Base-by-base conservation (phyloP, 495 filamentous ascomycete genomes). In the Penicillium daleae region DNA sequence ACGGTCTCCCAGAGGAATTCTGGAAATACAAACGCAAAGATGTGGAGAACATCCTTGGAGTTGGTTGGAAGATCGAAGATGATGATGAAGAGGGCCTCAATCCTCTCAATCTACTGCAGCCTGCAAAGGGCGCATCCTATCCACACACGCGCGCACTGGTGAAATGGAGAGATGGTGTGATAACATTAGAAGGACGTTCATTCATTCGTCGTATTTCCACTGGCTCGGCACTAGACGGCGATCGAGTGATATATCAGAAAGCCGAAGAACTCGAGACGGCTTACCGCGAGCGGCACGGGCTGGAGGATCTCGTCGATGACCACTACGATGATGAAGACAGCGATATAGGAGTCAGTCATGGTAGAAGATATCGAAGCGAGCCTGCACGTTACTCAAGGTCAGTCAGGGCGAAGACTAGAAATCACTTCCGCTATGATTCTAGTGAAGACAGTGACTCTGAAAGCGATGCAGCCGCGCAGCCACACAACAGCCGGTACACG, bases 201-300 rank as follows among this genome's bases (percentile, higher is more conserved):
- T 74, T 74, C 27, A 58, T 69, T 57, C 60, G 65, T 21, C 60
- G 60, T 60, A 66, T 71, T 8, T 61, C 32, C 21, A 59, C 42
- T 31, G 60, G 63, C 50, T 65, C 56, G 3, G 10, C 46, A 8
- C 42, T 66, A 17, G 60, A 71, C 32, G 49, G 61, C 7, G 60
- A 71, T 54, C 56, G 57, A 33, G 29, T 69, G 52, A 65, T 71
- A 33, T 71, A 65, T 59, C 52, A 67, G 35, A 71, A 71, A 50
- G 69, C 69, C 0, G 22, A 61, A 19, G 66, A 71, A 22, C 51
- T 65, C 2, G 59, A 71, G 54, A 21, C 6, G 33, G 49, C 44
- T 37, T 66, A 69, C 33, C 40, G 40, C 4, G 0, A 54, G 29
- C 57, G 39, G 29, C 12, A 61, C 53, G 21, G 63, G 1, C 31